Evolutionary conservation across 2,329 filamentous ascomycete species (phyloP), one percentile per base, ranked within the genome.

Genomic region (Paramyrothecium roridum): DNA sequence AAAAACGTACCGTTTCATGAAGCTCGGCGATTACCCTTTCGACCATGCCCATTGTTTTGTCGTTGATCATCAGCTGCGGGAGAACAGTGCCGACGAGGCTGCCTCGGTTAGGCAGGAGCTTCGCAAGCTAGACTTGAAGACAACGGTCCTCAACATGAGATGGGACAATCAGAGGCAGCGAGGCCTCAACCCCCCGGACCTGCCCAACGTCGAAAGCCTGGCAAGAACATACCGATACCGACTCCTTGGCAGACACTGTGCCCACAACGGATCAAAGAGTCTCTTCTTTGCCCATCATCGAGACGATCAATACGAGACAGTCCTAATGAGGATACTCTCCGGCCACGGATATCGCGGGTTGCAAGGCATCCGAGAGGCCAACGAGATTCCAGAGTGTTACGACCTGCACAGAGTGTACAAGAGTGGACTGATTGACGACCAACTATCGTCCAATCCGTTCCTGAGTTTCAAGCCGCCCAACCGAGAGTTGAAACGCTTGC

Each of bases 251-350:
- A 67, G 63, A 16, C 78, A 80, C 8, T 92, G 89, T 67, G 70
- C 71, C 17, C 68, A 73, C 1, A 62, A 74, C 7, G 67, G 73
- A 0, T 82, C 89, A 3, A 73, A 71, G 4, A 82, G 83, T 20
- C 69, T 98, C 2, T 80, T 97, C 43, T 76, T 96, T 26, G 95
- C 88, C 3, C 95, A 99, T 67, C 95, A 99, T 68, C 78, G 82
- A 58, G 93, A 97, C 65, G 95, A 99, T 65, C 91, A 95, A 66
- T 89, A 92, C 54, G 95, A 99, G 74, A 97, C 93, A 0, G 80
- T 96, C 3, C 73, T 98, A 50, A 89, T 92, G 86, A 83, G 95
- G 46, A 71, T 98, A 37, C 72, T 87, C 10, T 77, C 78, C 3
- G 86, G 87, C 0, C 88, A 91, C 63, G 76, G 82, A 2, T 82